Base-by-base conservation (phyloP, 2,329 filamentous ascomycete species). In the Metarhizium anisopliae region DNA sequence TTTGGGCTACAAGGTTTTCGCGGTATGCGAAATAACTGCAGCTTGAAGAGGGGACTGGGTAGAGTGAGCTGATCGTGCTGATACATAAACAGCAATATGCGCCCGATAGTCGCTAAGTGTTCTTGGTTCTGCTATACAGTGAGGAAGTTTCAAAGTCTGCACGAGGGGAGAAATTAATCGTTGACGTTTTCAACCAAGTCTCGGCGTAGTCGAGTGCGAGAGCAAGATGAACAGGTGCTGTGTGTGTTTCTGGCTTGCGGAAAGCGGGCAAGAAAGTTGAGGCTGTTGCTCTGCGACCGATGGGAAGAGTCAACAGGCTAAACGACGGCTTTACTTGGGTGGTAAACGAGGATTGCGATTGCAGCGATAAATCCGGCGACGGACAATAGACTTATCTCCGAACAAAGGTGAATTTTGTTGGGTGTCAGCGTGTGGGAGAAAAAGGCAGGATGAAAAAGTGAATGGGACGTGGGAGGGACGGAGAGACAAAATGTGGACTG, bases 21-120 rank as follows among this genome's bases (percentile, higher is more conserved):
- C 85, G 86, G 82, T 88, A 89, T 91, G 84, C 90, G 90, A 89
- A 95, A 95, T 83, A 87, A 82, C 84, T 92, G 90, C 89, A 95
- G 90, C 89, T 90, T 90, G 81, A 90, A 85, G 81, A 90, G 90
- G 86, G 93, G 87, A 89, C 86, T 89, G 85, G 90, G 91, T 86
- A 90, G 85, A 88, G 89, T 84, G 84, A 83, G 83, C 71, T 81
- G 73, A 85, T 88, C 87, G 89, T 90, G 87, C 90, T 91, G 91
- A 96, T 95, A 95, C 91, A 95, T 95, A 95, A 89, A 95, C 90
- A 87, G 71, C 69, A 70, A 69, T 68, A 67, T 72, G 64, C 61
- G 56, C 60, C 66, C 61, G 62, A 63, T 57, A 56, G 62, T 59
- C 62, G 54, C 64, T 70, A 68, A 63, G 63, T 68, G 67, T 64